Evolutionary conservation across 352 stramenopile genomes (phyloP).

Genomic region (Halophytophthora polymorphica): DNA sequence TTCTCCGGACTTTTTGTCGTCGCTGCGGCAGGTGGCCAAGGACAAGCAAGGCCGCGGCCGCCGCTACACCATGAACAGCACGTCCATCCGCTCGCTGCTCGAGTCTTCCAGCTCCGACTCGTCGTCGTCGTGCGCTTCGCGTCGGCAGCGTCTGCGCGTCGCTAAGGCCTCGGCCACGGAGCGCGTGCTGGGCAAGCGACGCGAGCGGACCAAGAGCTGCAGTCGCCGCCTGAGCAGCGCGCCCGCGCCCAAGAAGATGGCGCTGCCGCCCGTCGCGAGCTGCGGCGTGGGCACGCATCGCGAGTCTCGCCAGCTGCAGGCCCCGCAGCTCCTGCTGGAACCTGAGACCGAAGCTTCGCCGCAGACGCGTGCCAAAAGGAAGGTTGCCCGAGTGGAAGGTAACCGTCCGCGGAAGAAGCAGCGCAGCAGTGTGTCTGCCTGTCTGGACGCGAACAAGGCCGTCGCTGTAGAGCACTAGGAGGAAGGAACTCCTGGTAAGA

Average conservation of each 20-base stretch:
- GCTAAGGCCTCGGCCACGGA: constrained; percentile 4
- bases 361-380: constrained; percentile 10
- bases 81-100: constrained; percentile 14
- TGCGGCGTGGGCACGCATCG: too few species aligned
- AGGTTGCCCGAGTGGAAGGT: constrained; percentile 52
- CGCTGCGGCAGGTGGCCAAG: constrained; percentile 49
- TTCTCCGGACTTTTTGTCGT: constrained; percentile 59
- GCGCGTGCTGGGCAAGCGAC: constrained; percentile 22
- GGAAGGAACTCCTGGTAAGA: too few species aligned
- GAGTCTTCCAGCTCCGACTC: constrained; percentile 15
- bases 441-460: background rate
- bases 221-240: constrained; percentile 3
- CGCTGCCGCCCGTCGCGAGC: constrained; percentile 7
- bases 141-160: constrained; percentile 12
- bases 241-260: constrained; percentile 12
- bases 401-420: constrained; percentile 35
- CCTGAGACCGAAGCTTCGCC: too few species aligned
- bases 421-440: constrained; percentile 22
- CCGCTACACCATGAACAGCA: constrained; percentile 32
- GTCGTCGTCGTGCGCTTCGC: constrained; percentile 1
- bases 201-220: constrained; percentile 1
- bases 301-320: too few species aligned
- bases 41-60: constrained; percentile 26
- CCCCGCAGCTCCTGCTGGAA: too few species aligned
- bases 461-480: too few species aligned